Evolutionary conservation across 2,329 filamentous ascomycete genomes (phyloP).

Genomic region (Colletotrichum spinosum): DNA sequence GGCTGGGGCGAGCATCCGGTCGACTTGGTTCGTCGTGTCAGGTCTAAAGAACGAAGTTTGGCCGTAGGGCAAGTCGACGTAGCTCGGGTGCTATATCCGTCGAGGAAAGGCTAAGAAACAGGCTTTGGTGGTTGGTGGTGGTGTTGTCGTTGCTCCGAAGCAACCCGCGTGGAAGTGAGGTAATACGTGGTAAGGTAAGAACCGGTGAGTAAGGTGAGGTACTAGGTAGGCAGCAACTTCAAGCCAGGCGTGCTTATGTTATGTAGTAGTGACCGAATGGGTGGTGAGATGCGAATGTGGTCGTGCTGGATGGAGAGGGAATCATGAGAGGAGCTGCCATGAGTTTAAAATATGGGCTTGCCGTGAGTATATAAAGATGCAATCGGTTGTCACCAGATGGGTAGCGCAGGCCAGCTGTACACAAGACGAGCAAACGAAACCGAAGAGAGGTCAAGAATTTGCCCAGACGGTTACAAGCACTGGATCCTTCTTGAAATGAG

Average conservation of each 20-base stretch:
- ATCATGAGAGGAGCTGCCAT: not conserved
- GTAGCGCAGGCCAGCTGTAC: not conserved
- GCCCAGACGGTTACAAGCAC: slow-evolving; percentile 7
- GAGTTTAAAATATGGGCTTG: slow-evolving; percentile 5
- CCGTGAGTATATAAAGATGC: slow-evolving; percentile 3
- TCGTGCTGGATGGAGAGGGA: not conserved
- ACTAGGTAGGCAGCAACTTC: too few species aligned
- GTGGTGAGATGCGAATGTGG: not conserved
- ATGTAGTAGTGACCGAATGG: too few species aligned
- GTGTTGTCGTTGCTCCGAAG: too few species aligned
- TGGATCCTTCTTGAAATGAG: not conserved
- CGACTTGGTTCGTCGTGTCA: slow-evolving; percentile 12
- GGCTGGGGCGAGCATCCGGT: slow-evolving; percentile 29
- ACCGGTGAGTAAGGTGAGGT: too few species aligned
- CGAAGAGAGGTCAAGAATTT: slow-evolving; percentile 8
- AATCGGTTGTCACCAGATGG: not conserved
- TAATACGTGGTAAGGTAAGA: too few species aligned
- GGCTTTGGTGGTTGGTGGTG: not conserved
- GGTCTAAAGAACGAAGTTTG: slow-evolving; percentile 3
- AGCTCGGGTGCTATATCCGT: too few species aligned
- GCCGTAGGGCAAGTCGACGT: too few species aligned
- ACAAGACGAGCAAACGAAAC: not conserved
- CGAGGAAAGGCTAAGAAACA: too few species aligned
- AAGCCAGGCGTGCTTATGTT: not conserved
- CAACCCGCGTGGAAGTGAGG: too few species aligned